Evolutionary conservation across 805 yeast genomes (phyloP).

Genomic region (Wilhelminamyces savonicus): DNA sequence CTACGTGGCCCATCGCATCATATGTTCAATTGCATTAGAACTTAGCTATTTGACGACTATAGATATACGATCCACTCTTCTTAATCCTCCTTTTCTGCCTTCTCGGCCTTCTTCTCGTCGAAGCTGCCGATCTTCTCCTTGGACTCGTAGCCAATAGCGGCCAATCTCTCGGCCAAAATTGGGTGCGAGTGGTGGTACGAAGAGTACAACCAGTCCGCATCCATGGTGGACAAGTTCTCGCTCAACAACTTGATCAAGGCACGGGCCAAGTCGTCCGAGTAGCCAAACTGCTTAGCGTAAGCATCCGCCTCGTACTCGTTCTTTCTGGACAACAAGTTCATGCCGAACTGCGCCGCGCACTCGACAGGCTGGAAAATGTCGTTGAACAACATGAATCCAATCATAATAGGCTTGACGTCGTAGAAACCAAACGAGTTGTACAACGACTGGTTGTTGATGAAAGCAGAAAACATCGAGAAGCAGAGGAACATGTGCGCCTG

Average conservation of each 20-base stretch:
- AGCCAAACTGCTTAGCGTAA: constrained; percentile 73
- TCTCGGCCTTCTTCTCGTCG: too few species aligned
- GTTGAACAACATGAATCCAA: constrained; percentile 76
- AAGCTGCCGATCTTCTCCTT: constrained; percentile 26
- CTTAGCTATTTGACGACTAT: too few species aligned
- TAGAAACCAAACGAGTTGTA: constrained; percentile 74
- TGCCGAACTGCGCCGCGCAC: constrained; percentile 55
- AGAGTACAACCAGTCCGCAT: constrained; percentile 85
- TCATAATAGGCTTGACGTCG: constrained; percentile 57
- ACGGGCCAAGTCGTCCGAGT: constrained; percentile 56
- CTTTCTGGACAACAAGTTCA: constrained; percentile 71
- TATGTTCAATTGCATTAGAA: too few species aligned
- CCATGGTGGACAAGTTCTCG: constrained; percentile 79
- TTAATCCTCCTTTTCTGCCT: too few species aligned
- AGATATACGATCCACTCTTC: too few species aligned
- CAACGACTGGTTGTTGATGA: constrained; percentile 72
- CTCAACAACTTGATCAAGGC: constrained; percentile 72
- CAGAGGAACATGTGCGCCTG: constrained; percentile 60
- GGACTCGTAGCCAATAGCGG: constrained; percentile 55
- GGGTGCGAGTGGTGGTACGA: constrained; percentile 92
- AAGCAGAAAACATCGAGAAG: constrained; percentile 72
- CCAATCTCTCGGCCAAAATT: constrained; percentile 79
- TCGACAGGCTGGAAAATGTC: constrained; percentile 78
- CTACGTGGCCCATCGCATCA: too few species aligned
- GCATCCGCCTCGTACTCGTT: constrained; percentile 93